These are phyloP conservation scores for Arthrinium phaeospermum DNA, from an alignment of 2,329 filamentous ascomycete species.

Conservation along the genomic window DNA sequence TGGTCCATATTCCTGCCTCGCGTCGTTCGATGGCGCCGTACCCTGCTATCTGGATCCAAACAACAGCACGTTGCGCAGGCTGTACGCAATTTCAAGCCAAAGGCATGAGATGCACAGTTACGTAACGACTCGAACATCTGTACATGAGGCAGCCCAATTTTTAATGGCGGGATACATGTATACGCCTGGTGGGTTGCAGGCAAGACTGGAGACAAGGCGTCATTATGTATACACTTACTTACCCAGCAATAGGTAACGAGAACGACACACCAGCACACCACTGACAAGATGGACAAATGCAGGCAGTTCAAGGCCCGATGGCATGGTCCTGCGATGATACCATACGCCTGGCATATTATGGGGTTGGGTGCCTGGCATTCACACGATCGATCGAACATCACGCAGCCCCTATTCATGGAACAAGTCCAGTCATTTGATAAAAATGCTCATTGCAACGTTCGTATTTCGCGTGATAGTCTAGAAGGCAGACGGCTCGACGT, in stretches of 20 bases:
- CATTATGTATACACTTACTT: neutral
- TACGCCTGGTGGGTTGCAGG: neutral
- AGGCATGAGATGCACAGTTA: neutral
- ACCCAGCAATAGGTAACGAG: neutral
- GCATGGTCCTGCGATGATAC: neutral
- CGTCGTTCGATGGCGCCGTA: neutral
- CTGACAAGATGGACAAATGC: neutral
- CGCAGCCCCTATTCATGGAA: neutral
- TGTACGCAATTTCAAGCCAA: neutral
- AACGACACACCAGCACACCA: neutral
- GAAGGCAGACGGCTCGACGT: slow-evolving; percentile 16
- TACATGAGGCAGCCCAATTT: neutral
- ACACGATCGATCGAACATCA: neutral
- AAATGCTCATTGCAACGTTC: slow-evolving; percentile 14
- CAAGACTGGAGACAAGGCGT: neutral
- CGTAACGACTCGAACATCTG: neutral
- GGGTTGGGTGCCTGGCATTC: neutral
- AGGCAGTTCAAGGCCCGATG: neutral
- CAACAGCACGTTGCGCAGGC: neutral
- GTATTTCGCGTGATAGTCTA: slow-evolving; percentile 13
- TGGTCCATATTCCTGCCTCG: neutral
- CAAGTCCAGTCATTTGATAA: neutral
- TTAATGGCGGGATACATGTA: neutral
- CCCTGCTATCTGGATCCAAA: too few relatives aligned
- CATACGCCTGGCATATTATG: too few relatives aligned